A percentile compares a stretch with the other conserved stretches of the same genome.
These are phyloP conservation scores for Phytophthora tubulina DNA, from an alignment of 352 stramenopile species.

Conservation along the genomic window DNA sequence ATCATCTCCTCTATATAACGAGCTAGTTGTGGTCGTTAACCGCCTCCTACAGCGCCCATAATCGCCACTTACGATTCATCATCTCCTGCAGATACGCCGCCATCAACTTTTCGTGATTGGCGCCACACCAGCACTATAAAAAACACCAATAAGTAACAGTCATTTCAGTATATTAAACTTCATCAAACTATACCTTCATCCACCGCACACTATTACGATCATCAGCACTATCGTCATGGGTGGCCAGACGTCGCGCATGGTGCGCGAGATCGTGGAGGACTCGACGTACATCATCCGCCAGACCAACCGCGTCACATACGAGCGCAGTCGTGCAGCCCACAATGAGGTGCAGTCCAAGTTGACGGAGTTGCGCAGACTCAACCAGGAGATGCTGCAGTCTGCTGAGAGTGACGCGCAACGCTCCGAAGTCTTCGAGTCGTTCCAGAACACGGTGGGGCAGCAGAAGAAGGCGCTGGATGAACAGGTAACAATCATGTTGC, in stretches of 20 bases:
- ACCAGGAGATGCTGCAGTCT: constrained; percentile 72
- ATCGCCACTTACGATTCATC: constrained; percentile 75
- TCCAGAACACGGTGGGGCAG: constrained; percentile 53
- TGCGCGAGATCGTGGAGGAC: constrained; percentile 81
- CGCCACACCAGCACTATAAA: constrained; percentile 15
- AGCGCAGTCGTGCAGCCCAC: constrained; percentile 62
- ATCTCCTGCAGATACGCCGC: constrained; percentile 86
- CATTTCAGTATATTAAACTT: constrained; percentile 17
- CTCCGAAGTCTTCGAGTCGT: constrained; percentile 66
- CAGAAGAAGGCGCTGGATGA: constrained; percentile 79
- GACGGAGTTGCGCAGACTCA: constrained; percentile 61
- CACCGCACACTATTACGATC: background rate
- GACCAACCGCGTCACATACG: constrained; percentile 77
- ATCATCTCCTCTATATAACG: constrained; percentile 7
- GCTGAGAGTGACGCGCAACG: constrained; percentile 59
- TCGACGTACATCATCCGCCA: constrained; percentile 84
- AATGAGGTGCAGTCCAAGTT: constrained; percentile 73
- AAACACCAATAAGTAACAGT: constrained; percentile 1
- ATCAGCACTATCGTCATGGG: constrained; percentile 49
- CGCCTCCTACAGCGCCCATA: constrained; percentile 6
- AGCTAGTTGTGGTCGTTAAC: background rate
- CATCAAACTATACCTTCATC: background rate
- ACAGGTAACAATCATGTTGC: constrained; percentile 42
- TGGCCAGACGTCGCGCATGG: constrained; percentile 83
- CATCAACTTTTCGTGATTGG: constrained; percentile 50